A percentile compares a stretch with the other conserved stretches of the same genome.
These are phyloP conservation scores for Daldinia loculata DNA, from an alignment of 495 filamentous ascomycete species.

Conservation along the genomic window DNA sequence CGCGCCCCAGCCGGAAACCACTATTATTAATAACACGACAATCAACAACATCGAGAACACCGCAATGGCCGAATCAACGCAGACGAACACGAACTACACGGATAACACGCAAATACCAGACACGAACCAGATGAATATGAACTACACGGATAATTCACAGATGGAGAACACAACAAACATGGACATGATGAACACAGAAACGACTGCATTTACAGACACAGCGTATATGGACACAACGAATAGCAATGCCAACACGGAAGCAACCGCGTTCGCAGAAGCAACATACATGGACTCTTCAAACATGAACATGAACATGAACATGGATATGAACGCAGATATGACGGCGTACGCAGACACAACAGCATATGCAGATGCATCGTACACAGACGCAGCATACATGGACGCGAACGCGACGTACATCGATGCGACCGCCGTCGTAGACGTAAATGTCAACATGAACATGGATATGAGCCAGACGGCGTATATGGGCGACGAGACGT, in stretches of 20 bases:
- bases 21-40: constrained; percentile 26
- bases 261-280: constrained; percentile 4
- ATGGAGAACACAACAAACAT: constrained; percentile 14
- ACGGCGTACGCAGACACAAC: constrained; percentile 11
- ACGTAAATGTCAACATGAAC: constrained; percentile 24
- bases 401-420: constrained; percentile 11
- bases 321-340: constrained; percentile 1
- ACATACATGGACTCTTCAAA: constrained; percentile 14
- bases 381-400: constrained; percentile 13
- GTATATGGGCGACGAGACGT: constrained; percentile 26
- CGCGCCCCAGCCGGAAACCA: constrained; percentile 18
- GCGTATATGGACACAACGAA: not conserved
- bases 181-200: not conserved
- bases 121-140: not conserved
- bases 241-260: constrained; percentile 6
- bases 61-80: constrained; percentile 4
- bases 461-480: constrained; percentile 9
- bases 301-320: not conserved
- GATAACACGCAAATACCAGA: constrained; percentile 15
- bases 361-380: constrained; percentile 15
- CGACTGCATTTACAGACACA: constrained; percentile 1
- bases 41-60: constrained; percentile 34
- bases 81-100: constrained; percentile 13
- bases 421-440: constrained; percentile 2
- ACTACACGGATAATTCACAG: constrained; percentile 12